Evolutionary conservation across 148 eudicot genomes (phyloP).

Genomic region (Diospyros lotus): DNA sequence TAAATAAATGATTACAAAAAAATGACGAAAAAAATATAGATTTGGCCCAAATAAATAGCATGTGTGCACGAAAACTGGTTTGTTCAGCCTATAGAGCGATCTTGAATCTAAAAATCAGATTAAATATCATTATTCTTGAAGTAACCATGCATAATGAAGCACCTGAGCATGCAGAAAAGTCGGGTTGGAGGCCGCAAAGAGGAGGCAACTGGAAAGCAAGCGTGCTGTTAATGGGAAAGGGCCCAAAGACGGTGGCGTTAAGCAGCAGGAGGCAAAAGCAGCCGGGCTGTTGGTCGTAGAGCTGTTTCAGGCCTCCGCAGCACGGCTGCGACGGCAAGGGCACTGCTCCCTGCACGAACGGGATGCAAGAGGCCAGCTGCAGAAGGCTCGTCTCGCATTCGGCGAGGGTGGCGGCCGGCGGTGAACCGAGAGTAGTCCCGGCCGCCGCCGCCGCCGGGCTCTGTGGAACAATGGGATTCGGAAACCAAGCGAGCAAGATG

Average conservation of each 20-base stretch:
- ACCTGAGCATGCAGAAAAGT: slow-evolving; percentile 49
- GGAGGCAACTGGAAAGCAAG: slow-evolving; percentile 60
- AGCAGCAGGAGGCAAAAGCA: slow-evolving; percentile 73
- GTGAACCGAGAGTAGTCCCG: slow-evolving; percentile 2
- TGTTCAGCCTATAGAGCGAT: not conserved
- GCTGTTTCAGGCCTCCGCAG: slow-evolving; percentile 41
- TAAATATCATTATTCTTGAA: no score
- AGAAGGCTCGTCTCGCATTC: slow-evolving; percentile 46
- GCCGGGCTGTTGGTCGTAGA: slow-evolving; percentile 32
- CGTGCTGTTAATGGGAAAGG: slow-evolving; percentile 65
- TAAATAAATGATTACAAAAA: not conserved
- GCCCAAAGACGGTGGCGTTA: slow-evolving; percentile 35
- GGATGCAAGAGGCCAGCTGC: slow-evolving; percentile 43
- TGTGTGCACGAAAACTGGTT: no score
- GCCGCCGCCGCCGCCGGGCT: slow-evolving; percentile 1
- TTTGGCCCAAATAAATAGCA: no score
- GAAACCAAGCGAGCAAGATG: slow-evolving; percentile 16
- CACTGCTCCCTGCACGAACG: slow-evolving; percentile 56
- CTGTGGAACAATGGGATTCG: slow-evolving; percentile 29
- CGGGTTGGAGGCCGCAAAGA: slow-evolving; percentile 42
- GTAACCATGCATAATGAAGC: not conserved
- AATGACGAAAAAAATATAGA: no score
- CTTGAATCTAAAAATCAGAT: no score
- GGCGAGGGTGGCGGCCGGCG: slow-evolving; percentile 24
- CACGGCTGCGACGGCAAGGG: slow-evolving; percentile 41